Percentiles rank a stretch among this genome's conserved stretches.
These are phyloP conservation scores for Triticum monococcum DNA, from an alignment of 176 grass and related monocot species.

Conservation along the genomic window DNA sequence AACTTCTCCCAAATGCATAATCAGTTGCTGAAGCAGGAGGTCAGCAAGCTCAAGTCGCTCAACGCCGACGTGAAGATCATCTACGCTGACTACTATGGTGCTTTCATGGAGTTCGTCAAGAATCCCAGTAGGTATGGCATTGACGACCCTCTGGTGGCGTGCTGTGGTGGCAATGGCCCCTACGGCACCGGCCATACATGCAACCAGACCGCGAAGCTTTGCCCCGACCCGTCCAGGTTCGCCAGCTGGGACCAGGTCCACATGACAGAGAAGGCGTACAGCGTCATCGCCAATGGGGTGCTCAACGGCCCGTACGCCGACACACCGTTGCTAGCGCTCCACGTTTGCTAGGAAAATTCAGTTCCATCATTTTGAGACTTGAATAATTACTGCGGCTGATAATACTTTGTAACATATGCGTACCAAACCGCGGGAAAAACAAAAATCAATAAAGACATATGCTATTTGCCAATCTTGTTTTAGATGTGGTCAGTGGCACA, in stretches of 20 bases:
- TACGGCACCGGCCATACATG: not conserved
- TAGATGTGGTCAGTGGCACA: too few relatives aligned
- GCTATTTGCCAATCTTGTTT: too few relatives aligned
- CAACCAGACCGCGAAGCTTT: not conserved
- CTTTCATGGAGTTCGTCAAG: conserved; percentile 29
- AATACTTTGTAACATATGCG: too few relatives aligned
- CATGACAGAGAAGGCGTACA: conserved; percentile 46
- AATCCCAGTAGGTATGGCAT: conserved; percentile 18
- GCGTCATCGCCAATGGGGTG: conserved; percentile 27
- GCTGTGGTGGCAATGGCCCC: conserved; percentile 17
- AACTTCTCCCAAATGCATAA: conserved; percentile 42
- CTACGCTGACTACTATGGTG: conserved; percentile 48
- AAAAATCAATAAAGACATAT: too few relatives aligned
- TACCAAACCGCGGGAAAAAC: too few relatives aligned
- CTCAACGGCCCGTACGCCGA: conserved; percentile 27
- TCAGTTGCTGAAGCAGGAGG: conserved; percentile 2
- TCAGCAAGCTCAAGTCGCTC: not conserved
- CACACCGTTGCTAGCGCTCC: not conserved
- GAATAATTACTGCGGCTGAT: not conserved
- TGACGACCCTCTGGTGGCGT: conserved; percentile 17
- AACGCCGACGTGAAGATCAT: conserved; percentile 40
- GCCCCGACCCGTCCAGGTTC: conserved; percentile 16
- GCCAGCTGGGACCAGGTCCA: conserved; percentile 48
- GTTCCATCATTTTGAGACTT: not conserved
- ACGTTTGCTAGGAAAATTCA: not conserved